Conservation (phyloP, 306 rosid species). For the Cicer pinnatifidum region DNA sequence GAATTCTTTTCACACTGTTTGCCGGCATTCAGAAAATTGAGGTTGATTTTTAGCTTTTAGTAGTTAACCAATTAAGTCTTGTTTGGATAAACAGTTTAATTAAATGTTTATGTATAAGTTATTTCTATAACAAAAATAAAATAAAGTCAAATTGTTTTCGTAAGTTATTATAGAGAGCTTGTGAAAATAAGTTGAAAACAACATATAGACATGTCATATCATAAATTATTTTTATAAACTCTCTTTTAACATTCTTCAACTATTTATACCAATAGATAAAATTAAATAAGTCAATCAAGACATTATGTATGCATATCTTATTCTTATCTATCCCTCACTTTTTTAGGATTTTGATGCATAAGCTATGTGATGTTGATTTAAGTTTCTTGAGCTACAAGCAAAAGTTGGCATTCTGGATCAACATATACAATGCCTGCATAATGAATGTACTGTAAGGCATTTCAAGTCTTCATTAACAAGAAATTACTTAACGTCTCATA, state of each 20-base stretch:
- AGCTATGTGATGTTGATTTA: constrained; percentile 67
- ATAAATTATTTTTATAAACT: no score
- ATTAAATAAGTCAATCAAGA: no score
- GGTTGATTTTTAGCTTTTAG: constrained; percentile 51
- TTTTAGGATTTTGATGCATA: constrained; percentile 68
- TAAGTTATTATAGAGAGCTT: no score
- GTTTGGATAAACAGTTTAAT: no score
- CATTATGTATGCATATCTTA: background rate
- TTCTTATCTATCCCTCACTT: background rate
- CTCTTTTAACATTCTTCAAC: no score
- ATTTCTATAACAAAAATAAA: no score
- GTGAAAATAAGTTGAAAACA: no score
- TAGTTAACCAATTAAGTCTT: background rate
- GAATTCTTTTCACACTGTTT: constrained; percentile 55
- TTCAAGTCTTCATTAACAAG: constrained; percentile 44
- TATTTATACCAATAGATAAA: no score
- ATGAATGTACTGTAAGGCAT: constrained; percentile 97
- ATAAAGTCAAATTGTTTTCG: no score
- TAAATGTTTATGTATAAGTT: no score
- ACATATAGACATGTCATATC: no score
- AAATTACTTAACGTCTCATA: background rate
- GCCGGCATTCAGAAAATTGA: constrained; percentile 59
- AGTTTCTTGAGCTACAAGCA: constrained; percentile 82
- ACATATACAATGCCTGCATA: constrained; percentile 89
- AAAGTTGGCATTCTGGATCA: constrained; percentile 95